Evolutionary conservation across 169 alveolate genomes (phyloP), one percentile per base, ranked within the genome.

Genomic region (Eimeria praecox): DNA sequence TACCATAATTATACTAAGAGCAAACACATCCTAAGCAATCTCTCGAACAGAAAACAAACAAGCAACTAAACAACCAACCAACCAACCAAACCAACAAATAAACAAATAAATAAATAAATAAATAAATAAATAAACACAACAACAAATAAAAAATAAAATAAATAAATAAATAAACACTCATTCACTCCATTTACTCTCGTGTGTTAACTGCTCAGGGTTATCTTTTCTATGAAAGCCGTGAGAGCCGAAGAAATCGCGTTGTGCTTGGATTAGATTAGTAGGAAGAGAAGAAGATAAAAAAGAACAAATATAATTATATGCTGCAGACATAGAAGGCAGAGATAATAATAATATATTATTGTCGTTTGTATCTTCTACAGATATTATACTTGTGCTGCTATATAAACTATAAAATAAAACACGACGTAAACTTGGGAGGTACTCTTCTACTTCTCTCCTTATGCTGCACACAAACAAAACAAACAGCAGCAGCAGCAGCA

Each of bases 211-310:
- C 38, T 98, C 98, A n/a, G 96, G 97, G 35, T 77, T 87, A 94
- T 97, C 98, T 14, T 49, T 92, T 82, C 98, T 95, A 54, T 95
- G 96, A 96, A 97, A 98, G 49, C 97, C 94, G 95, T 98, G 99
- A 10, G 98, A 94, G 24, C 99, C 99, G 91, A 98, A 98, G 90
- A 77, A 97, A 95, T 98, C 99, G 46, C 99, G 95, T 78, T 98
- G 99, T 30, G 98, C 99, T 85, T 98, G 99, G 22, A 97, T 97
- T 83, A 98, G 96, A 92, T 94, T 97, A 78, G 95, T 95, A 82
- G 96, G 98, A 94, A 95, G 94, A 78, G 95, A 2, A 12, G 90
- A 73, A 42, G 44, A 38, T 0, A 69, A n/a, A 35, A 66, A 18
- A 24, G 95, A 38, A 20, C 73, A 30, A 16, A 92, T 59, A 59